Percentiles rank a stretch among this genome's conserved stretches.
Conservation (phyloP, 2,329 filamentous ascomycete genomes). For the Chaetomium sp. region DNA sequence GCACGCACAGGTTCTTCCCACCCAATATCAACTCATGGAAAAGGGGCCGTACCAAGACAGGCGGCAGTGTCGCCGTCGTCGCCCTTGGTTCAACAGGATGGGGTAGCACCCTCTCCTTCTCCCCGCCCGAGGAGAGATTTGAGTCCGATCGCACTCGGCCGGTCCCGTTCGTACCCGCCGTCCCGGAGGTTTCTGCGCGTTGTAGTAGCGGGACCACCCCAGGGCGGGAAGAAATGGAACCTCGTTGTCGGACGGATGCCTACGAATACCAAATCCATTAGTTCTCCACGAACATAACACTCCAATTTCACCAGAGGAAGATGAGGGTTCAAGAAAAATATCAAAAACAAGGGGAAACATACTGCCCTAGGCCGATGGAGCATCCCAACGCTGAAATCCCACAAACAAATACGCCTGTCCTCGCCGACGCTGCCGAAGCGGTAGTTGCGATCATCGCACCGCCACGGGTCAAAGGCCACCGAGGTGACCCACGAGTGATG, state of each 20-base stretch:
- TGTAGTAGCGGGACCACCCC: conserved; percentile 36
- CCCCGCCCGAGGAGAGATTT: conserved; percentile 43
- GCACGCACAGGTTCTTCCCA: neutral
- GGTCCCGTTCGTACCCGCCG: conserved; percentile 32
- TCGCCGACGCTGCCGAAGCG: conserved; percentile 94
- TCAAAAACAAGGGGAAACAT: conserved; percentile 32
- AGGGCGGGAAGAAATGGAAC: conserved; percentile 46
- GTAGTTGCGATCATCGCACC: conserved; percentile 92
- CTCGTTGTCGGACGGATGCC: conserved; percentile 51
- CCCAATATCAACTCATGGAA: neutral
- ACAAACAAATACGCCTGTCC: conserved; percentile 81
- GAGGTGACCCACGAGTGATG: conserved; percentile 94
- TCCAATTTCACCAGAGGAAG: neutral
- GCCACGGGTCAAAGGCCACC: conserved; percentile 93
- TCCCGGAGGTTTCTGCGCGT: conserved; percentile 49
- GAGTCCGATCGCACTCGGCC: conserved; percentile 65
- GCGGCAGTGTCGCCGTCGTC: conserved; percentile 77
- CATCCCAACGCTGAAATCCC: conserved; percentile 98
- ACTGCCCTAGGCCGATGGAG: conserved; percentile 77
- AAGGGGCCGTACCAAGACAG: conserved; percentile 66
- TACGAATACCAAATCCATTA: conserved; percentile 21
- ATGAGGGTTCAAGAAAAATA: neutral
- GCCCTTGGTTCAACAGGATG: conserved; percentile 82
- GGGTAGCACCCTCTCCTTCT: conserved; percentile 42
- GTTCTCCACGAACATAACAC: neutral